Evolutionary conservation across 306 rosid genomes (phyloP), one percentile per base, ranked within the genome.

Genomic region (Lathyrus tuberosus): DNA sequence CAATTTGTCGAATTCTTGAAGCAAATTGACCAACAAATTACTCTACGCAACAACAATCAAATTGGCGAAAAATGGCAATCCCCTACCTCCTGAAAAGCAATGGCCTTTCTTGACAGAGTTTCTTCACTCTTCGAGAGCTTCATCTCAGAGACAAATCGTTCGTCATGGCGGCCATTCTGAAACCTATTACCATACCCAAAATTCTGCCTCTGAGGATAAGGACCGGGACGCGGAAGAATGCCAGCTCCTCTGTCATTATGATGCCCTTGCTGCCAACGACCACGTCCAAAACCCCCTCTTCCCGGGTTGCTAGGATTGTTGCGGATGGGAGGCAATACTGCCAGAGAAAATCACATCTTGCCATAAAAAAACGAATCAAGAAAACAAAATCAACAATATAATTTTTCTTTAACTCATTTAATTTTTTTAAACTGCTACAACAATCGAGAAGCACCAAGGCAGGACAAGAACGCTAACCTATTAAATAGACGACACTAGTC

Each of bases 231-330:
- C 12, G 97, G 97, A 78, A 94, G 97, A 70, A 94, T 81, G 41
- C 99, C 98, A 3, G 97, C 84, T 31, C 88, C 98, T 80, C 99
- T 90, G 76, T 84, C 97, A 84, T 90, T 90, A 41, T 80, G 89
- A 28, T 69, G 48, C 3, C 83, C 83, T 35, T 74, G 57, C 64
- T 80, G 84, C 88, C 83, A 74, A 18, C 85, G 83, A 24, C 88
- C 85, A n/a, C 87, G 83, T 58, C 85, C 83, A 78, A 71, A 81
- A 3, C 83, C 79, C 65, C 83, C 87, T 68, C 85, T 78, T 40
- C 81, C 72, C 30, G 24, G 80, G 46, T 73, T 80, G 72, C 53
- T 83, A 1, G 47, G 5, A 46, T 78, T 78, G 62, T 78, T 78
- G 62, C 88, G 85, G 47, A 35, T 22, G 56, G 72, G 81, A 75